Evolutionary conservation across 148 eudicot genomes (phyloP).

Genomic region (Diospyros lotus): DNA sequence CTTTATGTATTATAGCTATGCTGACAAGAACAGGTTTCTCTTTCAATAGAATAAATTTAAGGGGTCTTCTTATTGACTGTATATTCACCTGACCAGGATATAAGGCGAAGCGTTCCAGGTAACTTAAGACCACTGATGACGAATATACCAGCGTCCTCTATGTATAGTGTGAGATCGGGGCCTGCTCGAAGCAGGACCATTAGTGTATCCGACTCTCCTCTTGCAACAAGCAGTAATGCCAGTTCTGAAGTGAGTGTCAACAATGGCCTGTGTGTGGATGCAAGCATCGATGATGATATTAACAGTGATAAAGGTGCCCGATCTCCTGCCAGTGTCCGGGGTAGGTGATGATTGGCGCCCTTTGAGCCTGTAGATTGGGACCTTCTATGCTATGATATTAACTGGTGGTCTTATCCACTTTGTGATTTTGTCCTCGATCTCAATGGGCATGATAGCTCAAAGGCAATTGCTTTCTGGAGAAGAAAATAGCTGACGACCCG

Average conservation of each 20-base stretch:
- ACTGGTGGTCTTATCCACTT: not conserved
- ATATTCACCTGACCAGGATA: slow-evolving; percentile 51
- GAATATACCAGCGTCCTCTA: slow-evolving; percentile 96
- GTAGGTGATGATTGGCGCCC: slow-evolving; percentile 26
- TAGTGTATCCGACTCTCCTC: slow-evolving; percentile 89
- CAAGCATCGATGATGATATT: slow-evolving; percentile 60
- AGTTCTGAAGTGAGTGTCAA: slow-evolving; percentile 84
- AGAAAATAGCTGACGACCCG: not conserved
- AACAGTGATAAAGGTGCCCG: slow-evolving; percentile 46
- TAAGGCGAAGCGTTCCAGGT: slow-evolving; percentile 79
- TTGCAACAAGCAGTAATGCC: slow-evolving; percentile 94
- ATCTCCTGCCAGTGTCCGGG: slow-evolving; percentile 41
- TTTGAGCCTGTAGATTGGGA: not conserved
- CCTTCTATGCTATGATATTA: not conserved
- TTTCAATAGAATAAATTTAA: not conserved
- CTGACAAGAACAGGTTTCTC: not conserved
- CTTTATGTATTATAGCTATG: not conserved
- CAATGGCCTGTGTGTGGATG: slow-evolving; percentile 53
- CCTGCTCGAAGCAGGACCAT: slow-evolving; percentile 58
- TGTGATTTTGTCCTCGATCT: not conserved
- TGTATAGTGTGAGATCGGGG: slow-evolving; percentile 96
- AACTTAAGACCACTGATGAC: slow-evolving; percentile 90
- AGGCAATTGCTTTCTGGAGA: not conserved
- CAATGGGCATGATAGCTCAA: not conserved
- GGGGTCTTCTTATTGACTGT: not conserved